Conservation (phyloP, 139 green algal species). For the Tetraselmis striata region DNA sequence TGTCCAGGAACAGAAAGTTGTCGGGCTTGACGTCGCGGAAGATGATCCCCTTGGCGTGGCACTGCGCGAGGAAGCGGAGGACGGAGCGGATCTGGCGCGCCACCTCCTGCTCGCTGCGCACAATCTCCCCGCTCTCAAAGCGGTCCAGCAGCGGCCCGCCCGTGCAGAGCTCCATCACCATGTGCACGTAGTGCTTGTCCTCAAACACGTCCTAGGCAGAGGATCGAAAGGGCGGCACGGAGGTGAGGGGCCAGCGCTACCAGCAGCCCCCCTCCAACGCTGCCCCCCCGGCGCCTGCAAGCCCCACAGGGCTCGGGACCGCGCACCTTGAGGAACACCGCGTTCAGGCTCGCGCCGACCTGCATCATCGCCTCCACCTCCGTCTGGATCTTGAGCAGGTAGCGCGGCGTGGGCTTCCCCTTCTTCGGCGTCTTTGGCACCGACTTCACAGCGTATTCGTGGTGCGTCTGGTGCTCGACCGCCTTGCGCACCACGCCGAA, state of each 20-base stretch:
- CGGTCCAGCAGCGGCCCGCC: constrained; percentile 65
- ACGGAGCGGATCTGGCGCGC: constrained; percentile 37
- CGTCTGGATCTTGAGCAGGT: constrained; percentile 86
- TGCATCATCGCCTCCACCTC: constrained; percentile 91
- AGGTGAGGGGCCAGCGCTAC: constrained; percentile 9
- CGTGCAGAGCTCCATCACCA: constrained; percentile 88
- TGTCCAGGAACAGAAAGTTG: constrained; percentile 85
- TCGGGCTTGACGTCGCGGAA: constrained; percentile 74
- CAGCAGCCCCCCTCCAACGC: no score
- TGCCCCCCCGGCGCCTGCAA: neutral
- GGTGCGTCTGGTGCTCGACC: constrained; percentile 40
- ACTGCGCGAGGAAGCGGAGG: constrained; percentile 78
- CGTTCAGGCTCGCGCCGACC: constrained; percentile 72
- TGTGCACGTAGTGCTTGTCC: constrained; percentile 65
- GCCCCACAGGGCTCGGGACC: neutral
- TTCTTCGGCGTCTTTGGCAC: constrained; percentile 79
- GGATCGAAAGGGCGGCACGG: constrained; percentile 2
- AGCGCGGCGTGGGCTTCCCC: constrained; percentile 63
- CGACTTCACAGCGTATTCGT: constrained; percentile 74
- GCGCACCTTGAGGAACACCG: constrained; percentile 64
- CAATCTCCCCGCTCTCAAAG: constrained; percentile 33
- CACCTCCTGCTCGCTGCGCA: constrained; percentile 55
- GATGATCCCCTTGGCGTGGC: constrained; percentile 76
- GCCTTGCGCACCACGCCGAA: constrained; percentile 84
- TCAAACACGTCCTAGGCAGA: constrained; percentile 61